Base-by-base conservation (phyloP, 495 filamentous ascomycete genomes). In the Lindgomyces ingoldianus region DNA sequence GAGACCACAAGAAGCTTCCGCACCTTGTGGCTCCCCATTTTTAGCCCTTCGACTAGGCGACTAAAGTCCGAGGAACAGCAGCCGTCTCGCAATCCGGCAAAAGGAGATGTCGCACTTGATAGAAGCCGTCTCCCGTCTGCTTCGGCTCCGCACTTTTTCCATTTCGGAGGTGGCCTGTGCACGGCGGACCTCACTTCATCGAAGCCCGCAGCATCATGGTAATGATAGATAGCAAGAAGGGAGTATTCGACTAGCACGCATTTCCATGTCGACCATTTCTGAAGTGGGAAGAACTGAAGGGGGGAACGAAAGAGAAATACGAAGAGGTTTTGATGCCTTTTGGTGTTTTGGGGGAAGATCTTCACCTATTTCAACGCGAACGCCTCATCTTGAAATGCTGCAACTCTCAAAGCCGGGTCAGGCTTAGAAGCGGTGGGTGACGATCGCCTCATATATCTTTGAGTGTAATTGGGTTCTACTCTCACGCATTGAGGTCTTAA, bases 1-100 rank as follows among this genome's bases (percentile, higher is more conserved):
- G 26, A 11, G 26, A 3, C 4, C 9, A 21, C 21, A 21, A 12
- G 11, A 11, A 29, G 18, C 1, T 39, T n/a, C 29, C 22, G 14
- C 14, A 19, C 3, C n/a, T 39, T 19, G 9, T 62, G 62, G 62
- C 62, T 65, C 62, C 62, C 62, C 62, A 65, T 60, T 54, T 30
- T 41, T 48, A 47, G 27, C 19, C 30, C 14, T n/a, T 30, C 33
- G 22, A 47, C 3, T 2, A 45, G 8, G 16, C 21, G 53, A 26
- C 41, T 30, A 47, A 55, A 41, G 59, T 58, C 62, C 62, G 62
- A 53, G 21, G 45, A 39, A 47, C 47, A 39, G 8, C 21, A 25
- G 19, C 12, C 46, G 49, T 64, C 18, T 60, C 55, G 56, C 62
- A 60, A 30, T 52, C 54, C 62, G 53, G 62, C 27, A 58, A 64